These are phyloP conservation scores for Xylaria sp. DNA, from an alignment of 2,329 filamentous ascomycete genomes.

Conservation along the genomic window DNA sequence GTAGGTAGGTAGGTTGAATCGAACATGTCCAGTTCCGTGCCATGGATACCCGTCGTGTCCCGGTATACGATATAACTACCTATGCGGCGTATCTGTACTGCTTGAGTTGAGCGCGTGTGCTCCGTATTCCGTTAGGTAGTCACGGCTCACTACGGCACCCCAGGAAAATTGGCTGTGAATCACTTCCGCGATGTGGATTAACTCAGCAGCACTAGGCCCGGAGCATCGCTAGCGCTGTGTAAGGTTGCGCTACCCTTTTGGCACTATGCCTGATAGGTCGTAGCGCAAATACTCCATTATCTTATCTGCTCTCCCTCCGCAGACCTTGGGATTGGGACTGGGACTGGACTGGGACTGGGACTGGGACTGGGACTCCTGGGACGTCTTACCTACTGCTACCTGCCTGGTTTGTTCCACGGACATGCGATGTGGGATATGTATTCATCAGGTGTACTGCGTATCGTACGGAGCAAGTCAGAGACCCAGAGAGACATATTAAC, in stretches of 20 bases:
- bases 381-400: background rate
- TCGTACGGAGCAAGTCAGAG: background rate
- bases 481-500: slow-evolving; percentile 1
- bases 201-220: background rate
- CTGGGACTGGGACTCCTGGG: too few species aligned
- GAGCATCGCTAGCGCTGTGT: background rate
- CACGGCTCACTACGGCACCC: background rate
- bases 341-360: too few species aligned
- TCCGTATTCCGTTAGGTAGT: background rate
- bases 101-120: background rate
- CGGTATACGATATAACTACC: background rate
- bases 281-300: background rate
- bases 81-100: background rate
- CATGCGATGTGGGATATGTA: background rate
- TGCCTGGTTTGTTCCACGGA: background rate
- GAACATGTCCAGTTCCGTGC: background rate
- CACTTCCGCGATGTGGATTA: background rate
- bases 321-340: too few species aligned
- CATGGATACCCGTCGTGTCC: background rate
- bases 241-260: background rate
- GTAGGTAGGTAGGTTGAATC: background rate
- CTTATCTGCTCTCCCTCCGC: background rate
- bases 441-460: too few species aligned
- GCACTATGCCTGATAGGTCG: background rate
- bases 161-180: background rate